Conservation (phyloP, 2,329 filamentous ascomycete genomes). For the Chrysoporthe austroafricana region DNA sequence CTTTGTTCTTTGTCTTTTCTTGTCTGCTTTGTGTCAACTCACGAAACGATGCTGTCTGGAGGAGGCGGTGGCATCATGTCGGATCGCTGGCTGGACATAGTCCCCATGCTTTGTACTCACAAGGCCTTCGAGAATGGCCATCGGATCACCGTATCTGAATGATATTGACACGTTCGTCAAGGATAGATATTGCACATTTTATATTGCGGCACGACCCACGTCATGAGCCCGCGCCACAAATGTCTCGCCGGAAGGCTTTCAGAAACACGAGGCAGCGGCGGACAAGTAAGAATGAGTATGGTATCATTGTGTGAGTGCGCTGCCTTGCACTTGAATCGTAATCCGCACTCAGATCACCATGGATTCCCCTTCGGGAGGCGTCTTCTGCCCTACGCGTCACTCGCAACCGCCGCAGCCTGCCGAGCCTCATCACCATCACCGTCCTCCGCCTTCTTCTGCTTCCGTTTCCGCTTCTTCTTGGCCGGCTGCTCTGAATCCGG, state of each 20-base stretch:
- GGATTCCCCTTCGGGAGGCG: background rate
- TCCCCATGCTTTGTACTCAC: background rate
- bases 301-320: conserved; percentile 15
- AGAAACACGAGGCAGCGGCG: background rate
- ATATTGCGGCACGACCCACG: background rate
- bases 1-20: background rate
- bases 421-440: conserved; percentile 26
- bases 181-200: background rate
- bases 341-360: background rate
- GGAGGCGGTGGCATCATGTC: background rate
- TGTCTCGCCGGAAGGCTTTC: background rate
- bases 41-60: background rate
- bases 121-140: background rate
- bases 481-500: conserved; percentile 33
- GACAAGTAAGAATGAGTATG: background rate
- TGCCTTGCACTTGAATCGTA: background rate
- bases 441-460: conserved; percentile 35
- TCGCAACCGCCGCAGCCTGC: conserved; percentile 12
- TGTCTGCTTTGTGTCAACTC: background rate
- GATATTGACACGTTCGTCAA: background rate
- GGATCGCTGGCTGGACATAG: background rate
- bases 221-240: background rate
- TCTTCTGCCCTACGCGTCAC: conserved; percentile 5
- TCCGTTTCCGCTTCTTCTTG: conserved; percentile 45
- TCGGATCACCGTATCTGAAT: background rate